phyloP scores from a whole-genome alignment of 768 basidiomycete genomes.

The Boletus pseudopeckii region DNA sequence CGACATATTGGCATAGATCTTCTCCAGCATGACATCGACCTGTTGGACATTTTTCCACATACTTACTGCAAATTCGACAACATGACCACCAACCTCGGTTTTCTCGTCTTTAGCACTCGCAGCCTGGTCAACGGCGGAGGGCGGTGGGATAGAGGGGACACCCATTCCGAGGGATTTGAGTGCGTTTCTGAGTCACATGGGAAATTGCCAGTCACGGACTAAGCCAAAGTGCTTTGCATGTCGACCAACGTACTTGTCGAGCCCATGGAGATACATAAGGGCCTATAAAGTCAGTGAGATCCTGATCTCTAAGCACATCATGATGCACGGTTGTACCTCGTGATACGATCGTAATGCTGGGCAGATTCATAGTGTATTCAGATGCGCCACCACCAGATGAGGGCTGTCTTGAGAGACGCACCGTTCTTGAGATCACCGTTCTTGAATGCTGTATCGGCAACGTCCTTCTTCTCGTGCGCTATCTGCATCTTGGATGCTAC shows the following conservation, averaged over 20 bases:
- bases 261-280: slow-evolving; percentile 67
- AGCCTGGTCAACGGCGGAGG: slow-evolving; percentile 28
- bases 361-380: not conserved
- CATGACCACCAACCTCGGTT: slow-evolving; percentile 52
- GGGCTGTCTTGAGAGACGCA: slow-evolving; percentile 28
- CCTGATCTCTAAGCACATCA: not conserved
- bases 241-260: slow-evolving; percentile 62
- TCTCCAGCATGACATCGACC: slow-evolving; percentile 75
- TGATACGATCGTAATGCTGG: slow-evolving; percentile 72
- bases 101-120: slow-evolving; percentile 46
- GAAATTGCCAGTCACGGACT: slow-evolving; percentile 1
- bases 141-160: not conserved
- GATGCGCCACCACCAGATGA: not conserved
- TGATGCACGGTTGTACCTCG: slow-evolving; percentile 43
- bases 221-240: not conserved
- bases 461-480: slow-evolving; percentile 66
- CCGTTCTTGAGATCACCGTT: slow-evolving; percentile 58
- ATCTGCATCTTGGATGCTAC: slow-evolving; percentile 51
- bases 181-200: slow-evolving; percentile 43
- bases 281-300: slow-evolving; percentile 40
- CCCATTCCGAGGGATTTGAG: slow-evolving; percentile 49
- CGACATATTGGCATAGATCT: slow-evolving; percentile 82
- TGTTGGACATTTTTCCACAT: slow-evolving; percentile 24
- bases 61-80: not conserved
- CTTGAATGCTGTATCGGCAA: slow-evolving; percentile 68